phyloP scores from a whole-genome alignment of 2,329 filamentous ascomycete genomes.

The Fusarium incarnatum region DNA sequence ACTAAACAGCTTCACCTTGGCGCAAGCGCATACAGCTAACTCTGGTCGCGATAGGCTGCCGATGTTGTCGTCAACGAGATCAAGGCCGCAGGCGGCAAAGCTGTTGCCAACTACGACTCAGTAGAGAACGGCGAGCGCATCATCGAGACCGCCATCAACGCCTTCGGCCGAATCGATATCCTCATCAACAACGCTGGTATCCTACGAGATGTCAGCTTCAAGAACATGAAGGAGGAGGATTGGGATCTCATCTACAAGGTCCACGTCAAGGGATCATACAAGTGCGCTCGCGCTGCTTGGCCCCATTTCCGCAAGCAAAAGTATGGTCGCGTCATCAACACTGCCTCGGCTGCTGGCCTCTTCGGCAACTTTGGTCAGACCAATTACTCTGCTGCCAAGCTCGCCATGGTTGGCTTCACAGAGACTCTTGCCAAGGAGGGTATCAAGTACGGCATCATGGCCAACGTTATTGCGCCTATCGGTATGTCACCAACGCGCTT shows the following conservation, averaged over 20 bases:
- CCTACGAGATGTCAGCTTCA: slow-evolving; percentile 93
- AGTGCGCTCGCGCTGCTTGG: slow-evolving; percentile 95
- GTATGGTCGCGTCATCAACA: slow-evolving; percentile 97
- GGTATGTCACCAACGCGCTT: slow-evolving; percentile 48
- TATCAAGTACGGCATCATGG: slow-evolving; percentile 95
- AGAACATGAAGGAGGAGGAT: slow-evolving; percentile 97
- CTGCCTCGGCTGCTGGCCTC: slow-evolving; percentile 92
- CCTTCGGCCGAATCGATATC: slow-evolving; percentile 88
- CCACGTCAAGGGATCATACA: slow-evolving; percentile 93
- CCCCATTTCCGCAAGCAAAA: slow-evolving; percentile 99
- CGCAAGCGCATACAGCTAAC: slow-evolving; percentile 40
- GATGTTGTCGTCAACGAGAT: slow-evolving; percentile 87
- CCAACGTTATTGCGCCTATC: slow-evolving; percentile 95
- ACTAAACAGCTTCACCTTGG: not conserved
- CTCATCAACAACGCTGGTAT: slow-evolving; percentile 99
- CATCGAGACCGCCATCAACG: slow-evolving; percentile 86
- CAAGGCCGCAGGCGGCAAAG: slow-evolving; percentile 89
- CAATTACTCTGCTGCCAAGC: slow-evolving; percentile 97
- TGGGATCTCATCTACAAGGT: slow-evolving; percentile 97
- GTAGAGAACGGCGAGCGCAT: slow-evolving; percentile 95
- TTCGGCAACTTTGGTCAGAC: slow-evolving; percentile 96
- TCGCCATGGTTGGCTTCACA: slow-evolving; percentile 95
- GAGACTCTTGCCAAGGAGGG: slow-evolving; percentile 99
- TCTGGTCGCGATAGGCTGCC: slow-evolving; percentile 69
- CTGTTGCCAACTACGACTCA: slow-evolving; percentile 96